These are phyloP conservation scores for Myxozyma mucilagina DNA, from an alignment of 805 yeast genomes.

Conservation along the genomic window DNA sequence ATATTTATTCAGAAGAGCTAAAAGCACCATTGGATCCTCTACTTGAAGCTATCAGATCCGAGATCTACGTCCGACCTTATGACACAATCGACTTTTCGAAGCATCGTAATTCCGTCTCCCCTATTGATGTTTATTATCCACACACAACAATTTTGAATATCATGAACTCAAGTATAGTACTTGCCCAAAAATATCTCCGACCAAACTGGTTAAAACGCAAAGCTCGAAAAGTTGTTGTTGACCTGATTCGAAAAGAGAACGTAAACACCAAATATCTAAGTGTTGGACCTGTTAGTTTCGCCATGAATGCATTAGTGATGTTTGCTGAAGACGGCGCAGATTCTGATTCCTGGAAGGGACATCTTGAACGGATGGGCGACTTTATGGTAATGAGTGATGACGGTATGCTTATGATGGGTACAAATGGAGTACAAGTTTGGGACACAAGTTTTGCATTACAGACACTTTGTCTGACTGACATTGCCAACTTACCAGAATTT, in stretches of 20 bases:
- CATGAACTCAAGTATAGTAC: conserved; percentile 58
- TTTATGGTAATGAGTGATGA: conserved; percentile 80
- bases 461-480: conserved; percentile 73
- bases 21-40: conserved; percentile 65
- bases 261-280: conserved; percentile 76
- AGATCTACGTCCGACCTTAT: conserved; percentile 70
- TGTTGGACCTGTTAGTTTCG: conserved; percentile 93
- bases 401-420: conserved; percentile 93
- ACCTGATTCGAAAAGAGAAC: conserved; percentile 69
- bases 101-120: conserved; percentile 83
- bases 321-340: conserved; percentile 68
- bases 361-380: conserved; percentile 66
- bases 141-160: conserved; percentile 68
- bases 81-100: conserved; percentile 64
- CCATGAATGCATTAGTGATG: conserved; percentile 74
- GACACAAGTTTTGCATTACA: conserved; percentile 91
- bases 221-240: conserved; percentile 56
- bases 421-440: conserved; percentile 98
- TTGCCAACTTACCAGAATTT: conserved; percentile 68
- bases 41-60: conserved; percentile 64
- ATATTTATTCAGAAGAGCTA: conserved; percentile 57
- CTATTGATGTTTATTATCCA: conserved; percentile 91
- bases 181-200: conserved; percentile 70
- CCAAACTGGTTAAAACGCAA: conserved; percentile 68
- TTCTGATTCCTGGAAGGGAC: conserved; percentile 58